Evolutionary conservation across 192 early-diverging fungal genomes (phyloP), one percentile per base, ranked within the genome.

Genomic region (Geranomyces michiganensis): DNA sequence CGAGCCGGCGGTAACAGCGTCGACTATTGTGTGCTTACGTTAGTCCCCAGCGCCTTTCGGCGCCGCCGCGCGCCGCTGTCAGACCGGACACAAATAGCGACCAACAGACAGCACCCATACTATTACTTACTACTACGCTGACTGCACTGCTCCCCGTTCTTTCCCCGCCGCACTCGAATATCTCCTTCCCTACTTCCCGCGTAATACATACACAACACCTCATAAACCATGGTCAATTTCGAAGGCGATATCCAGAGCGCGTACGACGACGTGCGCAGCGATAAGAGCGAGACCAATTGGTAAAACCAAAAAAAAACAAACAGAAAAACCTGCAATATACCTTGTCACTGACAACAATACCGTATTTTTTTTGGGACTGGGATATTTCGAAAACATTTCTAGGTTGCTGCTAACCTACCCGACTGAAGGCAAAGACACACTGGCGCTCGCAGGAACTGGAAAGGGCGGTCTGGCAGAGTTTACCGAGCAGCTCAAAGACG

Each of bases 401-500:
- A 82, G 91, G 88, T 77, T 90, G 31, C 75, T 87, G 33, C 74
- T 91, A 17, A 82, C 82, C 58, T 90, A 86, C 78, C 66, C 49
- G 7, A 81, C 82, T 59, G 82, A 83, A 51, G n/a, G n/a, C n/a
- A 74, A 67, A 26, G 82, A 87, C 45, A 74, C 74, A 32, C 79
- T 88, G 32, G 62, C 63, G 22, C 74, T 89, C 14, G 44, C 68
- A 10, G 65, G 65, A 29, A 82, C 75, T 17, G 84, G 83, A 49
- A 76, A 69, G 0, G 89, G 88, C 41, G 91, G 90, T 51, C 79
- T 94, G 7, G 68, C 62, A 6, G 91, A 92, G 75, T 86, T 93
- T 22, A 78, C 79, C 29, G 33, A 62, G 48, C 65, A 87, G 27
- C 75, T 94, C 29, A 82, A 88, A 48, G 72, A 70, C 29, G 82